Percentiles rank a stretch among this genome's conserved stretches.
phyloP scores from a whole-genome alignment of 495 filamentous ascomycete species.

The Oleoguttula mirabilis region DNA sequence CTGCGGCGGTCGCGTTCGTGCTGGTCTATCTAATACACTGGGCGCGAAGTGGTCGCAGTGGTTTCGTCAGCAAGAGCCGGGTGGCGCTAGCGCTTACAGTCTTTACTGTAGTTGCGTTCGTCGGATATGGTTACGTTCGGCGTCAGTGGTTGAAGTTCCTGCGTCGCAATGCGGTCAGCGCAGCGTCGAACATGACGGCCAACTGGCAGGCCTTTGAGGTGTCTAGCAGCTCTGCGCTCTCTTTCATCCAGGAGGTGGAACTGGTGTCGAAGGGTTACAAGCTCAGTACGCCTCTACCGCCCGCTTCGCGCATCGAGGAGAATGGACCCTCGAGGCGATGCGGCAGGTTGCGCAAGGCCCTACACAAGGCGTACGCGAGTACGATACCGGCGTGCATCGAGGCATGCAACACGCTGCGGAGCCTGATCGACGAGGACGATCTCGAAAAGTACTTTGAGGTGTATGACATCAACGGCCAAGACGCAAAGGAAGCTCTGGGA shows the following conservation, averaged over 20 bases:
- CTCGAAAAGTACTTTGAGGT: slow-evolving; percentile 85
- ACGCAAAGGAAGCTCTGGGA: slow-evolving; percentile 52
- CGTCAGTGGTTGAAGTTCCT: slow-evolving; percentile 79
- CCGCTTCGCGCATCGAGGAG: slow-evolving; percentile 23
- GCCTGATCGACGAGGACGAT: slow-evolving; percentile 62
- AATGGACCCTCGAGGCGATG: slow-evolving; percentile 49
- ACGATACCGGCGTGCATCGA: slow-evolving; percentile 59
- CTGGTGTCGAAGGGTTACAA: slow-evolving; percentile 87
- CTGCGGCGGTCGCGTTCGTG: slow-evolving; percentile 48
- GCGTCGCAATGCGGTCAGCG: slow-evolving; percentile 61
- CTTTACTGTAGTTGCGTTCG: slow-evolving; percentile 40
- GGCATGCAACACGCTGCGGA: slow-evolving; percentile 52
- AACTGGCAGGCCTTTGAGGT: slow-evolving; percentile 75
- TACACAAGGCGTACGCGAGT: slow-evolving; percentile 54
- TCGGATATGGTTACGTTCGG: slow-evolving; percentile 60
- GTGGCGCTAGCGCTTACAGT: slow-evolving; percentile 48
- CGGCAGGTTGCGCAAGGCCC: slow-evolving; percentile 57
- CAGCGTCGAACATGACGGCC: slow-evolving; percentile 59
- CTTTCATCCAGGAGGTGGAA: slow-evolving; percentile 91
- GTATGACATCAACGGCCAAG: slow-evolving; percentile 73
- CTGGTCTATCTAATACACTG: slow-evolving; percentile 65
- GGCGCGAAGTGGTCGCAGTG: slow-evolving; percentile 38
- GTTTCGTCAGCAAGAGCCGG: slow-evolving; percentile 40
- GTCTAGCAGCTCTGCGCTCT: slow-evolving; percentile 64
- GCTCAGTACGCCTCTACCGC: slow-evolving; percentile 36